Conservation (phyloP, 768 basidiomycete genomes). For the Paxillus involutus region DNA sequence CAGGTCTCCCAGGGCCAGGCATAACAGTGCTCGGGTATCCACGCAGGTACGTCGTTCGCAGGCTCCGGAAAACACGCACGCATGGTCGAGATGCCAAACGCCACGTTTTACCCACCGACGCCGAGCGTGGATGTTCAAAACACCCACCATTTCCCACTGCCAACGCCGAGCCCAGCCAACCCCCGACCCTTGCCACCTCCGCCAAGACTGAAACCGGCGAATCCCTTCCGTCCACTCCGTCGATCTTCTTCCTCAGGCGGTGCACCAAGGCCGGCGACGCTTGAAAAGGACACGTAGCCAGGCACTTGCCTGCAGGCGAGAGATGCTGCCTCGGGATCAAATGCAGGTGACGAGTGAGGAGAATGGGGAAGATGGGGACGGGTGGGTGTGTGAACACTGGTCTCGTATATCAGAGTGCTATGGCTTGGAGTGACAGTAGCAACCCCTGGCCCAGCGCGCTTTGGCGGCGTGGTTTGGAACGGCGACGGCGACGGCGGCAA, state of each 20-base stretch:
- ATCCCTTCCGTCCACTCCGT: slow-evolving; percentile 22
- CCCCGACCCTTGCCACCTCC: slow-evolving; percentile 16
- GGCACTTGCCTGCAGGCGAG: slow-evolving; percentile 53
- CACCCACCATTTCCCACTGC: slow-evolving; percentile 33
- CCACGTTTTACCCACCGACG: neutral
- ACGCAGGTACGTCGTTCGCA: neutral
- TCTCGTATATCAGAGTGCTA: slow-evolving; percentile 9
- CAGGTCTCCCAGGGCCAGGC: no score
- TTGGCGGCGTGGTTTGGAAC: slow-evolving; percentile 30
- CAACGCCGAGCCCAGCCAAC: slow-evolving; percentile 24
- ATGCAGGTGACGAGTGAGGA: slow-evolving; percentile 34
- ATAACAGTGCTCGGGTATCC: neutral
- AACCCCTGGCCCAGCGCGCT: slow-evolving; percentile 20
- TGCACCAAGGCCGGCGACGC: slow-evolving; percentile 63
- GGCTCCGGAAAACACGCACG: neutral
- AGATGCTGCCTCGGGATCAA: slow-evolving; percentile 65
- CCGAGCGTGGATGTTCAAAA: slow-evolving; percentile 16
- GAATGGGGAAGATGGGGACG: slow-evolving; percentile 14
- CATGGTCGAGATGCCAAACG: neutral
- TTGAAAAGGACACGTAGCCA: slow-evolving; percentile 69
- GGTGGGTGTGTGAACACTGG: slow-evolving; percentile 9
- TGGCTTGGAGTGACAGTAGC: slow-evolving; percentile 21
- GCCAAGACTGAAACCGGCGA: slow-evolving; percentile 9
- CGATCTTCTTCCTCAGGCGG: slow-evolving; percentile 50
- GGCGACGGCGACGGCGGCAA: slow-evolving; percentile 30